Evolutionary conservation across 164 flowering plant species (phyloP).

Genomic region (Taxillus chinensis): DNA sequence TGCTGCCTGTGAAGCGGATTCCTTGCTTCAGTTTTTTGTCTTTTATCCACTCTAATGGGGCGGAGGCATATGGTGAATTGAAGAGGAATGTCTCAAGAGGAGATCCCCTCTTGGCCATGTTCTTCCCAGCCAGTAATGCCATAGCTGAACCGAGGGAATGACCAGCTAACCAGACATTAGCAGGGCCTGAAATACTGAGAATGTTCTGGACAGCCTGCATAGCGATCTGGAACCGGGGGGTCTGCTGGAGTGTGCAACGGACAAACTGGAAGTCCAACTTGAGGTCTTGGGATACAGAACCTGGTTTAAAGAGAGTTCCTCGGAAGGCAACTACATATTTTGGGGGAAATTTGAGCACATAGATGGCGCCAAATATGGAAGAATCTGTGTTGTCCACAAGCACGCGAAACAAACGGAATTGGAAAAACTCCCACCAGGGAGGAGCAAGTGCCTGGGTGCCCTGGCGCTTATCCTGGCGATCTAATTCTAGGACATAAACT

Average conservation of each 20-base stretch:
- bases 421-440: background rate
- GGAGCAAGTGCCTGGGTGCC: background rate
- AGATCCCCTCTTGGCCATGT: slow-evolving; percentile 57
- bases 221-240: slow-evolving; percentile 58
- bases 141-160: slow-evolving; percentile 89
- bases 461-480: background rate
- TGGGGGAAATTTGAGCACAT: background rate
- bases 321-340: background rate
- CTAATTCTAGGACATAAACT: background rate
- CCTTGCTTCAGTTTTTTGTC: slow-evolving; percentile 21
- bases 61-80: slow-evolving; percentile 22
- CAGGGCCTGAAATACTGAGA: slow-evolving; percentile 37
- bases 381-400: background rate
- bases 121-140: slow-evolving; percentile 81
- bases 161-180: slow-evolving; percentile 69
- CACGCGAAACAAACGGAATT: background rate
- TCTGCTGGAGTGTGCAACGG: slow-evolving; percentile 48
- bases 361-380: background rate
- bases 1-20: slow-evolving; percentile 20
- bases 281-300: slow-evolving; percentile 40
- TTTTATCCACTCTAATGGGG: slow-evolving; percentile 22
- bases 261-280: slow-evolving; percentile 48
- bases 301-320: background rate
- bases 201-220: slow-evolving; percentile 50
- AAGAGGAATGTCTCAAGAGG: slow-evolving; percentile 17